Evolutionary conservation across 345 rosid genomes (phyloP).

Genomic region (Lagerstroemia speciosa): DNA sequence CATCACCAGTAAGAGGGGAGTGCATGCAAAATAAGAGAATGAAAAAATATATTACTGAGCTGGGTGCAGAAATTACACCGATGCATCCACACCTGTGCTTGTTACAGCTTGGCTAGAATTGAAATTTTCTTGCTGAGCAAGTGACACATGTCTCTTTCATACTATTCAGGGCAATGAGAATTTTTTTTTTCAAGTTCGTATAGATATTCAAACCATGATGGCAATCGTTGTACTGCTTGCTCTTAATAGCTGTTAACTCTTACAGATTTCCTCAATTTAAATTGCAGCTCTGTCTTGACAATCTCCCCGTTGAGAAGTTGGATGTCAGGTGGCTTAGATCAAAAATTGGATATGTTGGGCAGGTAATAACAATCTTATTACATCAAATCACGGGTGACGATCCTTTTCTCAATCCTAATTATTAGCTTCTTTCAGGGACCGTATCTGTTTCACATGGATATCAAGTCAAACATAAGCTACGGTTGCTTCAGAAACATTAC

Average conservation of each 20-base stretch:
- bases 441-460: constrained; percentile 32
- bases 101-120: not conserved
- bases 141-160: not conserved
- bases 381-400: not conserved
- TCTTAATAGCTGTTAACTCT: not conserved
- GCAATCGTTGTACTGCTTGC: not conserved
- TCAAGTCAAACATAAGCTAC: constrained; percentile 38
- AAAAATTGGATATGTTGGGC: constrained; percentile 35
- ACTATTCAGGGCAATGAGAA: too few species aligned
- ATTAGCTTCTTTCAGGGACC: constrained; percentile 29
- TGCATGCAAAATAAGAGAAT: not conserved
- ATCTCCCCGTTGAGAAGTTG: constrained; percentile 5
- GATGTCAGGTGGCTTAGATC: constrained; percentile 29
- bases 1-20: not conserved
- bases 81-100: not conserved
- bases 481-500: constrained; percentile 26
- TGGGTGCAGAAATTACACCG: not conserved
- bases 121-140: not conserved
- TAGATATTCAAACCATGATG: not conserved
- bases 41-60: not conserved
- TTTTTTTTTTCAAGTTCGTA: too few species aligned
- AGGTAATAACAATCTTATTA: constrained; percentile 16
- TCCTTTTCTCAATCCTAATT: not conserved
- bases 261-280: not conserved
- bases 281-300: constrained; percentile 31